Percentiles rank a stretch among this genome's conserved stretches.
These are phyloP conservation scores for Zasmidium citrigriseum DNA, from an alignment of 2,329 filamentous ascomycete species.

Conservation along the genomic window DNA sequence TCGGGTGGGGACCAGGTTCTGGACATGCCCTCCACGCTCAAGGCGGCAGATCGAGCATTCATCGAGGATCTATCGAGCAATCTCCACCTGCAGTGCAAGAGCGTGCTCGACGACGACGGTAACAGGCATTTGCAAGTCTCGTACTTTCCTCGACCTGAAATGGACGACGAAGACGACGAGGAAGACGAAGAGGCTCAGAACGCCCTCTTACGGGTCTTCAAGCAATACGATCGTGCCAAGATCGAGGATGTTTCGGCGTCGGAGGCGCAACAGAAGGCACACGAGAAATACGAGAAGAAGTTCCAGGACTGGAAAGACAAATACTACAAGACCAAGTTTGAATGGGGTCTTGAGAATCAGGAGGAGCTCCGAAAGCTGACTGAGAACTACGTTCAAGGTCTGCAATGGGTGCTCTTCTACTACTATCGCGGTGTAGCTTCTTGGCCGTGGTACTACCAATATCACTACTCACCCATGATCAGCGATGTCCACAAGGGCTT, in stretches of 20 bases:
- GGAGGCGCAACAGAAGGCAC: slow-evolving; percentile 75
- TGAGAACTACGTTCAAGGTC: slow-evolving; percentile 95
- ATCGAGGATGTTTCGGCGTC: slow-evolving; percentile 77
- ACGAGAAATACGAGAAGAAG: slow-evolving; percentile 85
- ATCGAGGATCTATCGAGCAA: slow-evolving; percentile 80
- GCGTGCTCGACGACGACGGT: slow-evolving; percentile 63
- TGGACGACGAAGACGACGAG: slow-evolving; percentile 63
- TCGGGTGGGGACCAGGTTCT: slow-evolving; percentile 58
- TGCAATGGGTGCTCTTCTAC: slow-evolving; percentile 98
- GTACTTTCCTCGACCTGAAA: slow-evolving; percentile 55
- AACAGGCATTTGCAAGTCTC: slow-evolving; percentile 67
- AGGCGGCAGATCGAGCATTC: slow-evolving; percentile 88
- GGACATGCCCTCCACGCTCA: slow-evolving; percentile 71
- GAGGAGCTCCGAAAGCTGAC: slow-evolving; percentile 78
- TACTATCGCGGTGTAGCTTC: slow-evolving; percentile 97
- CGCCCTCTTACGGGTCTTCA: slow-evolving; percentile 81
- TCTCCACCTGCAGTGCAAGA: slow-evolving; percentile 66
- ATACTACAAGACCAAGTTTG: slow-evolving; percentile 89
- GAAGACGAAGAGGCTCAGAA: slow-evolving; percentile 83
- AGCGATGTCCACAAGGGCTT: slow-evolving; percentile 91
- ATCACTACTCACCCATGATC: slow-evolving; percentile 97
- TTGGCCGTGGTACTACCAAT: slow-evolving; percentile 97
- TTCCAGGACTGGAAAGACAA: slow-evolving; percentile 92
- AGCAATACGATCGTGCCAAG: slow-evolving; percentile 86
- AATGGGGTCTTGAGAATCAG: slow-evolving; percentile 80